Evolutionary conservation across 306 rosid genomes (phyloP).

Genomic region (Benincasa hispida): DNA sequence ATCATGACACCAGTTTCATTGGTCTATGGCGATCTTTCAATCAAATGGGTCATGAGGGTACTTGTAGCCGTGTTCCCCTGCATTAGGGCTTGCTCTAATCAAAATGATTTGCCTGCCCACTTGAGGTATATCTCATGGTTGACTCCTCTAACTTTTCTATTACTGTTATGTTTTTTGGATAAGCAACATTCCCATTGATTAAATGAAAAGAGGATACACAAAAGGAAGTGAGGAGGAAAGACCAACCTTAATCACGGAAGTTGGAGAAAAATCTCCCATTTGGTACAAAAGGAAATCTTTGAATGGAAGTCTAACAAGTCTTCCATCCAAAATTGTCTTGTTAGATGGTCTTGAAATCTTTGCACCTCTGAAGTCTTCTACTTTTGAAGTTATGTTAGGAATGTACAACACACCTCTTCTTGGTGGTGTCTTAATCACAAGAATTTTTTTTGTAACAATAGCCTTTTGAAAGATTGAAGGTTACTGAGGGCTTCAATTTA

Average conservation of each 20-base stretch:
- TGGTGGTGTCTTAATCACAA: no score
- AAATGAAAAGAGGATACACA: neutral
- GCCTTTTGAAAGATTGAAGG: no score
- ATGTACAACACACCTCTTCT: no score
- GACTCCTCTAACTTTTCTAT: conserved; percentile 8
- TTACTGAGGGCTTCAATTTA: no score
- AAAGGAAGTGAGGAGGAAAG: neutral
- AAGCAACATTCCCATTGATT: neutral
- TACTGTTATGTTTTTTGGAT: neutral
- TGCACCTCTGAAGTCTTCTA: no score
- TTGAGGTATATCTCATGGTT: conserved; percentile 46
- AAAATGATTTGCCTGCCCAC: conserved; percentile 53
- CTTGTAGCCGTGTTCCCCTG: conserved; percentile 67
- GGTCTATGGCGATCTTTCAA: conserved; percentile 55
- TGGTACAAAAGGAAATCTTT: neutral
- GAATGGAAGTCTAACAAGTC: no score
- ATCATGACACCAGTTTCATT: conserved; percentile 43
- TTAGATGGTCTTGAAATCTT: no score
- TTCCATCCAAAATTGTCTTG: no score
- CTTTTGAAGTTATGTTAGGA: no score
- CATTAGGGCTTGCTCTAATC: conserved; percentile 77
- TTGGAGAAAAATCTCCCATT: neutral
- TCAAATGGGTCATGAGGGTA: conserved; percentile 80
- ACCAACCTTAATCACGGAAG: neutral
- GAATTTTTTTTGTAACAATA: no score